phyloP scores from a whole-genome alignment of 2,329 filamentous ascomycete genomes.

The Ophiostoma australiae region DNA sequence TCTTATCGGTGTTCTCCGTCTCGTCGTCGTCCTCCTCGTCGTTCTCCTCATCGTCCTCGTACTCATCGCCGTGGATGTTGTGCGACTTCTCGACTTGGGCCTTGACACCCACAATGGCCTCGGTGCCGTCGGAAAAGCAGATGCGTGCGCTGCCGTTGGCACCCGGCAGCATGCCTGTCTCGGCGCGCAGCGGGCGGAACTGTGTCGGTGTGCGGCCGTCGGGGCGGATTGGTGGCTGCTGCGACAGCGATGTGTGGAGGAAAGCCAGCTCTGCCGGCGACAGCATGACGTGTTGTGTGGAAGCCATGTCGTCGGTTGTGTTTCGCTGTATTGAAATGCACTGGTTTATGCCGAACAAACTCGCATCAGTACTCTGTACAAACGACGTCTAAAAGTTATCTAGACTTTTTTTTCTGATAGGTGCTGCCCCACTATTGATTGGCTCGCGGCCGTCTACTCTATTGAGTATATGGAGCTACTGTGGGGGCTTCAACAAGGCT shows the following conservation, averaged over 20 bases:
- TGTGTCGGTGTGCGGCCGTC: conserved; percentile 78
- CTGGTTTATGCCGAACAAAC: not conserved
- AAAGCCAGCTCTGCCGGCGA: conserved; percentile 96
- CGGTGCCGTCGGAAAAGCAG: conserved; percentile 90
- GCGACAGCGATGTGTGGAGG: conserved; percentile 79
- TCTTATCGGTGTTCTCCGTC: conserved; percentile 18
- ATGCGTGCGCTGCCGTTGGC: conserved; percentile 91
- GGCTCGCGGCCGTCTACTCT: not conserved
- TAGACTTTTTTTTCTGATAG: conserved; percentile 20
- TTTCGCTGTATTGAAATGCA: too few species aligned
- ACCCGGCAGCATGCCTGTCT: conserved; percentile 81
- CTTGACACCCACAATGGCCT: conserved; percentile 93
- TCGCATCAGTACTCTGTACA: not conserved
- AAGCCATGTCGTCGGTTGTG: conserved; percentile 49
- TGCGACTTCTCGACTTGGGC: conserved; percentile 79
- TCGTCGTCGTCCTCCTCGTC: conserved; percentile 14
- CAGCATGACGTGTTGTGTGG: conserved; percentile 66
- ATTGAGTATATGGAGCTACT: conserved; percentile 2
- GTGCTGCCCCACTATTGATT: conserved; percentile 20
- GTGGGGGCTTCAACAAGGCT: conserved; percentile 9
- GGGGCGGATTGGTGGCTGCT: conserved; percentile 78
- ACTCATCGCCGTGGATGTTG: conserved; percentile 30
- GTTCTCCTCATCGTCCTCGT: conserved; percentile 30
- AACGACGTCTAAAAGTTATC: conserved; percentile 9
- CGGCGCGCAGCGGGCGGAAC: conserved; percentile 85